Base-by-base conservation (phyloP, 805 yeast genomes). In the Grigorovia humatica region DNA sequence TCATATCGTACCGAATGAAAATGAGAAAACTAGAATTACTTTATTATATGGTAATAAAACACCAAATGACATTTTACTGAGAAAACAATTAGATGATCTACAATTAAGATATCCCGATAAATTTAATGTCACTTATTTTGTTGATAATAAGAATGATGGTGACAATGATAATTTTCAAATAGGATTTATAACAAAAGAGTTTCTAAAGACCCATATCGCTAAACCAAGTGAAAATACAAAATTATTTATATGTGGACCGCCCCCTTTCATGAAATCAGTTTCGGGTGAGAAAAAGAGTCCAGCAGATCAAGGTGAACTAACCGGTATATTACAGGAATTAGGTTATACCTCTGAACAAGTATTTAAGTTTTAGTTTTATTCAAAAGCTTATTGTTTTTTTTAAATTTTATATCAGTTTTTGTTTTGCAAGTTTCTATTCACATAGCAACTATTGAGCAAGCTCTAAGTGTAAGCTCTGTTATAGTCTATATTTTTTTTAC, bases 201-300 rank as follows among this genome's bases (percentile, higher is more conserved):
- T 75, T 70, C 74, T 91, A 67, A 65, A 74, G 57, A 66, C 73
- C 54, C 71, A 79, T 68, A 70, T 87, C 57, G 82, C 91, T 53
- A 74, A 77, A 57, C 83, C 96, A 40, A 75, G 71, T 48, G 85
- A 80, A 52, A 79, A 83, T 70, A 74, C 79, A 62, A 85, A 83
- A 65, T 78, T 90, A 53, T 91, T 86, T 61, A 85, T 91, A 52
- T 93, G 99, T 71, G 99, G 99, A 52, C 99, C 99, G 54, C 95
- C 96, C 64, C 85, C 86, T 44, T 77, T 93, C 68, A 87, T 87
- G 82, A 76, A 84, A 51, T 89, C 96, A 53, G 64, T 89, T 59
- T 87, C 96, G 29, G 99, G 99, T 65, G 69, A 70, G 61, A 91
- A 91, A 79, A 76, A 72, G 47, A 82, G 93, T 49, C 95, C 96